Conservation (phyloP, 108 stramenopile species). For the Skeletonema costatum region DNA sequence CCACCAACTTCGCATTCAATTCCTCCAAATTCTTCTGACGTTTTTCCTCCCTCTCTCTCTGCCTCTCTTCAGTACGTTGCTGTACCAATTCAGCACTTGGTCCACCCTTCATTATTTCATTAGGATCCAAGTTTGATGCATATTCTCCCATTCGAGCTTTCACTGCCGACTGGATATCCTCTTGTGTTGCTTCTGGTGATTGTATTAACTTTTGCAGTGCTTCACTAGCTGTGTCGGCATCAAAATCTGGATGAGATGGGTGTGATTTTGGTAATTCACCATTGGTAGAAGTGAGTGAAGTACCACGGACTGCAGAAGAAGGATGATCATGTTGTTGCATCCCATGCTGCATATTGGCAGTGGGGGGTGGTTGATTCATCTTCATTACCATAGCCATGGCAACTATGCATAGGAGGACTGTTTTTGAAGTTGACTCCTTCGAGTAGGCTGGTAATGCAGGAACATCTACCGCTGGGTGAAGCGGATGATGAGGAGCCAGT, state of each 20-base stretch:
- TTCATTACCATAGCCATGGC: constrained; percentile 24
- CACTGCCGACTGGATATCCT: not conserved
- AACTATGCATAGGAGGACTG: constrained; percentile 34
- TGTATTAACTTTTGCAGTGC: not conserved
- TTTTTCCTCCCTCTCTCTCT: not conserved
- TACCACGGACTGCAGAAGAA: not conserved
- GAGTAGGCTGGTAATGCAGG: not conserved
- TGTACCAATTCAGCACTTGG: not conserved
- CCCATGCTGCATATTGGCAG: not conserved
- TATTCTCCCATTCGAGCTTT: not conserved
- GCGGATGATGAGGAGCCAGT: not conserved
- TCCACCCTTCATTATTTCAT: not conserved
- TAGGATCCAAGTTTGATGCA: not conserved
- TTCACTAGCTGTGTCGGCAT: not conserved
- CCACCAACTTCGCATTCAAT: not conserved
- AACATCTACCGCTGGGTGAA: not conserved
- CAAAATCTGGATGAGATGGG: not conserved
- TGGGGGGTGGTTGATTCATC: not conserved
- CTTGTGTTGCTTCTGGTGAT: not conserved
- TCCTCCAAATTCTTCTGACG: not conserved
- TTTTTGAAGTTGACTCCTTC: constrained; percentile 29
- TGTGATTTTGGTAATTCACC: constrained; percentile 3
- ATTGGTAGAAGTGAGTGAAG: not conserved
- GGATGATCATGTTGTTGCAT: constrained; percentile 10
- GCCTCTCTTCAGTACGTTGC: not conserved